Evolutionary conservation across 2,329 filamentous ascomycete genomes (phyloP).

Genomic region (Xenoacremonium recifei): DNA sequence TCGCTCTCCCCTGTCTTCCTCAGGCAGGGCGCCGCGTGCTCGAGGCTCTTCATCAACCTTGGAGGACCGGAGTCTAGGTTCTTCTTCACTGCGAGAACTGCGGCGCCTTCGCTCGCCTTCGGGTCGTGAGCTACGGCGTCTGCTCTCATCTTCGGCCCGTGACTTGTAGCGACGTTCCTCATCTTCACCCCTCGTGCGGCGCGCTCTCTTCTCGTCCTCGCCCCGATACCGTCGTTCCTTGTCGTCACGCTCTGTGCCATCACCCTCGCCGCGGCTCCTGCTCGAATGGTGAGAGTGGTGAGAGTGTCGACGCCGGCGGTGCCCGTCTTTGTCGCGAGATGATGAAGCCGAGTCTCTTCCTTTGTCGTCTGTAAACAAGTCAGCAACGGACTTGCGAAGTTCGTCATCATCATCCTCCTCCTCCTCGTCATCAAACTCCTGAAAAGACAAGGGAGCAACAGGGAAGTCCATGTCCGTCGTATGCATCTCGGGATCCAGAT

Average conservation of each 20-base stretch:
- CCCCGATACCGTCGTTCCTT: slow-evolving; percentile 8
- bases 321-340: slow-evolving; percentile 37
- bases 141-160: slow-evolving; percentile 26
- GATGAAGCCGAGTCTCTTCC: slow-evolving; percentile 36
- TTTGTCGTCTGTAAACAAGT: slow-evolving; percentile 55
- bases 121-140: slow-evolving; percentile 17
- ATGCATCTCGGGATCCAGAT: slow-evolving; percentile 24
- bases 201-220: slow-evolving; percentile 23
- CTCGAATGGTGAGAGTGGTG: slow-evolving; percentile 34
- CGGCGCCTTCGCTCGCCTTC: slow-evolving; percentile 4
- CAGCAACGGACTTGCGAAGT: slow-evolving; percentile 49
- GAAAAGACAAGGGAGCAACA: slow-evolving; percentile 31
- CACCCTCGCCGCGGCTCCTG: slow-evolving; percentile 32
- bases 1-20: slow-evolving; percentile 17
- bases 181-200: background rate
- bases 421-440: slow-evolving; percentile 36
- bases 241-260: slow-evolving; percentile 24
- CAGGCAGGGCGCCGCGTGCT: slow-evolving; percentile 11
- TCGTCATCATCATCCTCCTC: slow-evolving; percentile 37
- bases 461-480: slow-evolving; percentile 26
- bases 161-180: slow-evolving; percentile 4
- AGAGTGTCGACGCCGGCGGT: slow-evolving; percentile 41
- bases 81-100: slow-evolving; percentile 15
- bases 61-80: slow-evolving; percentile 12
- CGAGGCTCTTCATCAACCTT: slow-evolving; percentile 19